A percentile compares a stretch with the other conserved stretches of the same genome.
Conservation (phyloP, 108 stramenopile genomes). For the Conticribra weissflogii region DNA sequence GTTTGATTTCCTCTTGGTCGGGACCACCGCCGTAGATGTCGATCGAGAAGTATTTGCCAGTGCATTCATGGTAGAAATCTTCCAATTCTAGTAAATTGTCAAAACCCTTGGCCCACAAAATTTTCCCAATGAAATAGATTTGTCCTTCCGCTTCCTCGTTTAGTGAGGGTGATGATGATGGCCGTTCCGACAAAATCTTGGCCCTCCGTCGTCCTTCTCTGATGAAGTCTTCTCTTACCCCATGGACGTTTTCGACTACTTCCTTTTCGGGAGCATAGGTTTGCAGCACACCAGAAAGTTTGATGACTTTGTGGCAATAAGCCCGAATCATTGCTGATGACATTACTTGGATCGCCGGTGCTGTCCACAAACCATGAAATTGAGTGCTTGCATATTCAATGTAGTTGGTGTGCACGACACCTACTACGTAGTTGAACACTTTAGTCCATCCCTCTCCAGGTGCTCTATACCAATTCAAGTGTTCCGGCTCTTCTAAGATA, state of each 20-base stretch:
- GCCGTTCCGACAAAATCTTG: not conserved
- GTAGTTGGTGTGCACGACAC: slow-evolving; percentile 86
- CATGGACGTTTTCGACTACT: slow-evolving; percentile 81
- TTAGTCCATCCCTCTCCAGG: slow-evolving; percentile 88
- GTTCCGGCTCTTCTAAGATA: slow-evolving; percentile 91
- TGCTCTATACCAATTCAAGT: slow-evolving; percentile 89
- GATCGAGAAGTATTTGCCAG: slow-evolving; percentile 69
- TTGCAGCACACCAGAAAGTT: slow-evolving; percentile 76
- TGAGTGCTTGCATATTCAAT: slow-evolving; percentile 46
- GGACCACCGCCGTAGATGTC: slow-evolving; percentile 88
- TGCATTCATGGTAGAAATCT: slow-evolving; percentile 68
- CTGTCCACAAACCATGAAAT: slow-evolving; percentile 54
- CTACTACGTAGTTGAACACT: slow-evolving; percentile 83
- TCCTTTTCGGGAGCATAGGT: slow-evolving; percentile 86
- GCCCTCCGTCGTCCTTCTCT: slow-evolving; percentile 42
- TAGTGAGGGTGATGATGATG: slow-evolving; percentile 4
- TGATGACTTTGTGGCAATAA: slow-evolving; percentile 91
- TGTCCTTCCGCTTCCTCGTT: slow-evolving; percentile 32
- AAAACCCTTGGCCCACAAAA: slow-evolving; percentile 88
- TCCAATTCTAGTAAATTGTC: slow-evolving; percentile 73
- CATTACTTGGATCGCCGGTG: slow-evolving; percentile 78
- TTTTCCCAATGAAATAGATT: slow-evolving; percentile 89
- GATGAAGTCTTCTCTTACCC: slow-evolving; percentile 76
- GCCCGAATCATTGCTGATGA: slow-evolving; percentile 85
- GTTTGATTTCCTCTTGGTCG: slow-evolving; percentile 70